Percentiles rank a stretch among this genome's conserved stretches.
phyloP scores from a whole-genome alignment of 2,329 filamentous ascomycete genomes.

The Penicillium decumbens region DNA sequence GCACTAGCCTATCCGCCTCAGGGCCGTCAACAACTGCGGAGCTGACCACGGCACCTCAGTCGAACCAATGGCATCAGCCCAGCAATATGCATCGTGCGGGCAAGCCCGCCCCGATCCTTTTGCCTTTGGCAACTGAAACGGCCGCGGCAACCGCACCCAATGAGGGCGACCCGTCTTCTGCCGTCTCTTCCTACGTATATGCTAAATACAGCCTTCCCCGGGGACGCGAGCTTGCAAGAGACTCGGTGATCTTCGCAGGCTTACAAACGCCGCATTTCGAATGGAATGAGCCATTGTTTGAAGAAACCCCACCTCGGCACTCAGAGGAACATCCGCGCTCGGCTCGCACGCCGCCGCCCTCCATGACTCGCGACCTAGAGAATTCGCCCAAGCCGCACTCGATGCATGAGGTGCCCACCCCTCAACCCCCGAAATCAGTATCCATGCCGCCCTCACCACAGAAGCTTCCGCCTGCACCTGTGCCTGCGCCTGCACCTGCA shows the following conservation, averaged over 20 bases:
- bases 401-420: constrained; percentile 24
- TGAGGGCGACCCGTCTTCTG: constrained; percentile 36
- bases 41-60: constrained; percentile 31
- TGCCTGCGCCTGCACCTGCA: constrained; percentile 2
- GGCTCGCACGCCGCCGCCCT: constrained; percentile 33
- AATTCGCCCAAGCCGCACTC: constrained; percentile 28
- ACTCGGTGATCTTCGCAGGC: constrained; percentile 57
- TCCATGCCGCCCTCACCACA: constrained; percentile 6
- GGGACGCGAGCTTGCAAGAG: constrained; percentile 70
- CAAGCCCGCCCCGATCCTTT: constrained; percentile 33
- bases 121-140: constrained; percentile 25
- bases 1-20: constrained; percentile 37
- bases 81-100: constrained; percentile 24
- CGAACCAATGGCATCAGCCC: constrained; percentile 15
- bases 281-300: constrained; percentile 58
- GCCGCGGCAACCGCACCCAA: constrained; percentile 8
- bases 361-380: constrained; percentile 17
- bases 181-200: constrained; percentile 74
- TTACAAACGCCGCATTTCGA: constrained; percentile 54
- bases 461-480: constrained; percentile 5
- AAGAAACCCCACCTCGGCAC: constrained; percentile 34
- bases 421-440: constrained; percentile 9
- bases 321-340: constrained; percentile 22
- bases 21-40: constrained; percentile 27
- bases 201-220: constrained; percentile 79